phyloP scores from a whole-genome alignment of 169 alveolate species.

The Plasmodium adleri region DNA sequence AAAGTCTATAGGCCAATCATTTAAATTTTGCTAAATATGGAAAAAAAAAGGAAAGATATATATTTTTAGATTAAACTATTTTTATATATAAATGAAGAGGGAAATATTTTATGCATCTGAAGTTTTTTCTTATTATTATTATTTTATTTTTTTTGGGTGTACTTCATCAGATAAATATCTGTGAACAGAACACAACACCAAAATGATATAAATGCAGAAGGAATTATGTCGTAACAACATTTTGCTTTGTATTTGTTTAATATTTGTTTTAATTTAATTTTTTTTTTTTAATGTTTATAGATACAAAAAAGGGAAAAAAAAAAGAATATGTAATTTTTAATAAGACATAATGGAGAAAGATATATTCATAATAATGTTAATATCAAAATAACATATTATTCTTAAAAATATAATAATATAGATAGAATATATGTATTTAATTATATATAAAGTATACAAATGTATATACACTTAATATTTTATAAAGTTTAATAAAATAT shows the following conservation, averaged over 20 bases:
- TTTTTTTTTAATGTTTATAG: background rate
- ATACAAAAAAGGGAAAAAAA: too few species aligned
- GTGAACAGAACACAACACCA: constrained; percentile 31
- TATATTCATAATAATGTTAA: too few species aligned
- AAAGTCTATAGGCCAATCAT: constrained; percentile 60
- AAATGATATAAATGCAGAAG: constrained; percentile 34
- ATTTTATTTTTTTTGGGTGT: constrained; percentile 5
- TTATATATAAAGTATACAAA: too few species aligned
- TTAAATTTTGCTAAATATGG: constrained; percentile 22
- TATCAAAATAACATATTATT: background rate
- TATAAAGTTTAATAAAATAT: too few species aligned
- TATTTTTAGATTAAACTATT: background rate
- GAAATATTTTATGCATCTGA: too few species aligned
- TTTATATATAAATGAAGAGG: too few species aligned
- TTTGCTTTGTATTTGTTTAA: constrained; percentile 1
- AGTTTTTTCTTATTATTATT: constrained; percentile 16
- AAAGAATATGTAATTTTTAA: too few species aligned
- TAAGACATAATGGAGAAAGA: too few species aligned
- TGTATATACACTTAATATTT: too few species aligned
- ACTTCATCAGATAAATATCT: constrained; percentile 51
- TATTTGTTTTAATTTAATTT: too few species aligned
- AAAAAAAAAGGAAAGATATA: background rate
- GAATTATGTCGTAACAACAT: constrained; percentile 43
- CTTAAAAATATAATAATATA: background rate
- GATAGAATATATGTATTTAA: background rate